Conservation (phyloP, 1,139 yeast genomes). For the Nakaseomyces nivariensis region DNA sequence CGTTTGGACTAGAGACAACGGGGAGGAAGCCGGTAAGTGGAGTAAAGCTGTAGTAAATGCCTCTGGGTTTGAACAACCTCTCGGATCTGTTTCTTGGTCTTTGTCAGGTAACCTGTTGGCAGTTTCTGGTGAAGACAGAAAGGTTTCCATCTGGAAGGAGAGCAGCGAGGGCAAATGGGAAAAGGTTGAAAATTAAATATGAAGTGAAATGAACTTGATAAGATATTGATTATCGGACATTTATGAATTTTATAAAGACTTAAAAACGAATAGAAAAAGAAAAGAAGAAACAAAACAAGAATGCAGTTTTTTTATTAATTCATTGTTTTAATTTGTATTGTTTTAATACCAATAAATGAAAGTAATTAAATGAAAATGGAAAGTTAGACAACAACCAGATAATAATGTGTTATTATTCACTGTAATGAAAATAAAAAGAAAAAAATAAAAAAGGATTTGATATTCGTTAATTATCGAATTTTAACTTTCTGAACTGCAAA, state of each 20-base stretch:
- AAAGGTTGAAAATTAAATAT: slow-evolving; percentile 46
- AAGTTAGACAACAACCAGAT: too few species aligned
- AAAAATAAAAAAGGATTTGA: too few species aligned
- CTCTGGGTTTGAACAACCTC: slow-evolving; percentile 89
- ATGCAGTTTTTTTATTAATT: too few species aligned
- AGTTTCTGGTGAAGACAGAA: slow-evolving; percentile 92
- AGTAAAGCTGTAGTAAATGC: slow-evolving; percentile 62
- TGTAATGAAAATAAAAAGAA: too few species aligned
- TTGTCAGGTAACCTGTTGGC: slow-evolving; percentile 92
- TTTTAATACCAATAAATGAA: too few species aligned
- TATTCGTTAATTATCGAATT: too few species aligned
- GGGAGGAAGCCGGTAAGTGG: slow-evolving; percentile 54
- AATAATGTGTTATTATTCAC: too few species aligned
- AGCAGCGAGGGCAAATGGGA: slow-evolving; percentile 92
- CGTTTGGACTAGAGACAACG: slow-evolving; percentile 79
- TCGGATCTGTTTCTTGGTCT: slow-evolving; percentile 98
- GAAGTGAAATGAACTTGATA: not conserved
- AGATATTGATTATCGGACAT: too few species aligned
- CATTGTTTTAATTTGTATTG: too few species aligned
- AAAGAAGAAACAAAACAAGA: not conserved
- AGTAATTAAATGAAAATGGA: too few species aligned
- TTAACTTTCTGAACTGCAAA: too few species aligned
- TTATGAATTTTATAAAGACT: not conserved
- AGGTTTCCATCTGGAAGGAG: slow-evolving; percentile 95
- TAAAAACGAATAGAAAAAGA: not conserved